These are phyloP conservation scores for Gloeophyllum trabeum DNA, from an alignment of 768 basidiomycete species.

Conservation along the genomic window DNA sequence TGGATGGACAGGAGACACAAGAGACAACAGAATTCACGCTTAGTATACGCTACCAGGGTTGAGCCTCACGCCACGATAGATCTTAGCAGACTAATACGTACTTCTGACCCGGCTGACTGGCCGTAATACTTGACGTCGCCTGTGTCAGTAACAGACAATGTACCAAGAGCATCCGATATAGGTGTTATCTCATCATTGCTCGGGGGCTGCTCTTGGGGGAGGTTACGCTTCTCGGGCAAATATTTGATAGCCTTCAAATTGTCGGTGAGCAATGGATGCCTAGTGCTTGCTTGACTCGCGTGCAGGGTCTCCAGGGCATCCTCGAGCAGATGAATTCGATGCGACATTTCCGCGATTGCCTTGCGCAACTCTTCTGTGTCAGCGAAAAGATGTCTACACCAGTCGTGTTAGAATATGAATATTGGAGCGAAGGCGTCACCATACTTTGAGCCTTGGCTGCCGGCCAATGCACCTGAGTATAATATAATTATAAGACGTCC, in stretches of 20 bases:
- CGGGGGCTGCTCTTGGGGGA: conserved; percentile 21
- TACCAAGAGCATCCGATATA: conserved; percentile 49
- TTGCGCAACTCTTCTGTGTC: conserved; percentile 55
- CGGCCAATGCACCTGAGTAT: conserved; percentile 4
- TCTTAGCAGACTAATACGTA: no score
- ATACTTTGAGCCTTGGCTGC: background rate
- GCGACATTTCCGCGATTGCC: conserved; percentile 57
- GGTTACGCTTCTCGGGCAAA: conserved; percentile 36
- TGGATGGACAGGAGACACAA: no score
- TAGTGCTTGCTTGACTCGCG: conserved; percentile 38
- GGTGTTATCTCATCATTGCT: conserved; percentile 12
- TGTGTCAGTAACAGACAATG: conserved; percentile 56
- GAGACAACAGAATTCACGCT: no score
- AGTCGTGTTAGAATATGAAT: background rate
- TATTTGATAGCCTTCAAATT: conserved; percentile 46
- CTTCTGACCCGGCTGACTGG: conserved; percentile 63
- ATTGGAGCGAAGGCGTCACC: background rate
- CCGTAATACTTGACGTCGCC: conserved; percentile 68
- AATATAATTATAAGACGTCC: background rate
- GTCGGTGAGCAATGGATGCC: conserved; percentile 48
- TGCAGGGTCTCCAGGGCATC: conserved; percentile 57
- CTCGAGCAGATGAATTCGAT: conserved; percentile 58
- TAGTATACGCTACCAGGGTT: no score
- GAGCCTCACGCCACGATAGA: no score
- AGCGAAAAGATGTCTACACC: conserved; percentile 46